These are phyloP conservation scores for Sordaria brevicollis DNA, from an alignment of 495 filamentous ascomycete species.

Conservation along the genomic window DNA sequence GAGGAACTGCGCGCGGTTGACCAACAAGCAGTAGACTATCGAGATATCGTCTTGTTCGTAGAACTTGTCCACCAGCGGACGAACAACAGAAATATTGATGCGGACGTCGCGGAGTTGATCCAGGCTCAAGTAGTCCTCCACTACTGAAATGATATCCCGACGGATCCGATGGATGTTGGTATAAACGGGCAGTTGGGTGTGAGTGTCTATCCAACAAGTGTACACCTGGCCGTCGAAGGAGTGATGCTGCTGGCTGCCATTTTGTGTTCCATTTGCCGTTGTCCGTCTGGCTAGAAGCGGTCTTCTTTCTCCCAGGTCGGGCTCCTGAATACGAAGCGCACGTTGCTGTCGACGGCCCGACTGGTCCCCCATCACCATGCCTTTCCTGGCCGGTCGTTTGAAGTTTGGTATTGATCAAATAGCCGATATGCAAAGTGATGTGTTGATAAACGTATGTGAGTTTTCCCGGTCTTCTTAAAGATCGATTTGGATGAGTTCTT, in stretches of 20 bases:
- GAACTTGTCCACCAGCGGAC: constrained; percentile 58
- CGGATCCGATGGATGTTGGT: constrained; percentile 43
- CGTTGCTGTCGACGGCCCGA: background rate
- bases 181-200: constrained; percentile 40
- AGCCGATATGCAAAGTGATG: background rate
- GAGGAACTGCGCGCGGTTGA: constrained; percentile 60
- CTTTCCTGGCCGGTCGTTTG: background rate
- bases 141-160: constrained; percentile 39
- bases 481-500: background rate
- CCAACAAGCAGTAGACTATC: constrained; percentile 57
- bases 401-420: background rate
- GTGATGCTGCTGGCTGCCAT: constrained; percentile 8
- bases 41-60: constrained; percentile 61
- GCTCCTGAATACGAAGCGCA: constrained; percentile 21
- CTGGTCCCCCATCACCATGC: constrained; percentile 4
- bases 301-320: constrained; percentile 11
- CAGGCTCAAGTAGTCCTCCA: constrained; percentile 44
- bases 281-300: constrained; percentile 17
- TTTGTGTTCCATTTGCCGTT: constrained; percentile 10
- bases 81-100: constrained; percentile 59
- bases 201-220: constrained; percentile 19
- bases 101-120: constrained; percentile 59
- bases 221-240: constrained; percentile 12
- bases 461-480: background rate
- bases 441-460: background rate